Evolutionary conservation across 2,329 filamentous ascomycete genomes (phyloP).

Genomic region (Talaromyces sp.): DNA sequence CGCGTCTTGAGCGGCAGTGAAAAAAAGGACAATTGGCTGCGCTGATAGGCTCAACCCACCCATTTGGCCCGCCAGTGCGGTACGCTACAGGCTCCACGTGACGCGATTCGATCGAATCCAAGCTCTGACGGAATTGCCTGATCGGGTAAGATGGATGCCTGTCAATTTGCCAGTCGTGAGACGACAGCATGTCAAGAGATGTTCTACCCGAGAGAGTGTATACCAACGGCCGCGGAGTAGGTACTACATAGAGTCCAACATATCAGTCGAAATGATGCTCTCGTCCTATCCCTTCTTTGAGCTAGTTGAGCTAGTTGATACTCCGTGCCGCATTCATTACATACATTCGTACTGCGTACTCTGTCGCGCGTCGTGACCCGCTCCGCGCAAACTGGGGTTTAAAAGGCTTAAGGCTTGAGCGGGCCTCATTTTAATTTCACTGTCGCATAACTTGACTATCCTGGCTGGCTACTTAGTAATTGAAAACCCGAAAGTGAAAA

Average conservation of each 20-base stretch:
- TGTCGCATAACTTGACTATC: background rate
- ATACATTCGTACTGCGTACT: background rate
- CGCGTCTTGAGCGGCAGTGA: background rate
- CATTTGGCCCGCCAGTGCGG: conserved; percentile 6
- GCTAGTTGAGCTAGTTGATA: background rate
- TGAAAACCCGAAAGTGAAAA: background rate
- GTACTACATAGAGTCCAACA: background rate
- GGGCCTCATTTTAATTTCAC: conserved; percentile 6
- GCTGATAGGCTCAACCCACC: background rate
- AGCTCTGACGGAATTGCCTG: conserved; percentile 10
- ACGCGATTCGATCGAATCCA: background rate
- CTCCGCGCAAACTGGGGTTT: background rate
- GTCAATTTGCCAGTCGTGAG: background rate
- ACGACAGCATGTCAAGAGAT: no score
- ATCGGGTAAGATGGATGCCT: conserved; percentile 3
- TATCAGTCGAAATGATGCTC: background rate
- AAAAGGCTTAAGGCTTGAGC: conserved; percentile 4
- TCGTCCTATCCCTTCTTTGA: background rate
- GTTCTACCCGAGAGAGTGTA: background rate
- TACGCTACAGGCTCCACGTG: conserved; percentile 9
- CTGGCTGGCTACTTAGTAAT: background rate
- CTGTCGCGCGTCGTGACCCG: background rate
- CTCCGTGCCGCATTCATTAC: background rate
- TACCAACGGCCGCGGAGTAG: background rate
- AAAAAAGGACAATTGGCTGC: background rate